Conservation (phyloP, 169 alveolate genomes). For the Plasmodium ovale region DNA sequence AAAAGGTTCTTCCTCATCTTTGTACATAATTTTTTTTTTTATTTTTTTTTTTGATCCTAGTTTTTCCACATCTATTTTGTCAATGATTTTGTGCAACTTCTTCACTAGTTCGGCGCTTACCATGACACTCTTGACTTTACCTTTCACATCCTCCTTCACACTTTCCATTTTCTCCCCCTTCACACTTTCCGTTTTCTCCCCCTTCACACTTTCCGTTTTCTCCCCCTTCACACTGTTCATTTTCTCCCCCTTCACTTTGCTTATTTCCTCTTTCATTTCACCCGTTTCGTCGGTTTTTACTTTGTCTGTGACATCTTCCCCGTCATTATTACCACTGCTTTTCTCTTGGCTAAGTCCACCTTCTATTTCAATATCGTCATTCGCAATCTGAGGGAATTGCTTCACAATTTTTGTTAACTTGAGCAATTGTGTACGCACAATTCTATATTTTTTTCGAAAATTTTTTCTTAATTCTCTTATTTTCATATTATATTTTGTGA, state of each 20-base stretch:
- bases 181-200: neutral
- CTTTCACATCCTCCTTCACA: neutral
- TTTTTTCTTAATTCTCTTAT: constrained; percentile 29
- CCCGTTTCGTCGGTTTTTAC: neutral
- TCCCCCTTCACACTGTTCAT: neutral
- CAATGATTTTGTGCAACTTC: constrained; percentile 27
- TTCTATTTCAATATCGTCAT: neutral
- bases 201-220: neutral
- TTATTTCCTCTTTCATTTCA: neutral
- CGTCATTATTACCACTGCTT: neutral
- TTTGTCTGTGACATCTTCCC: neutral
- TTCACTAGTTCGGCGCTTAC: constrained; percentile 29
- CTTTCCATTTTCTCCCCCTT: neutral
- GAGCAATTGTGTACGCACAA: constrained; percentile 47
- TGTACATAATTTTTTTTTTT: constrained; percentile 12
- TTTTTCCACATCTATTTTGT: constrained; percentile 65
- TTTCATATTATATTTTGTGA: constrained; percentile 20
- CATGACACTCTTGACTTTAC: neutral
- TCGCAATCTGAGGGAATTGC: constrained; percentile 32
- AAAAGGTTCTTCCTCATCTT: constrained; percentile 1
- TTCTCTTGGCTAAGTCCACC: neutral
- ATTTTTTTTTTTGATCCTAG: constrained; percentile 15
- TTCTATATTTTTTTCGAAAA: constrained; percentile 59
- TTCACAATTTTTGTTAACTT: constrained; percentile 45
- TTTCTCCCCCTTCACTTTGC: neutral